A percentile compares a stretch with the other conserved stretches of the same genome.
Conservation (phyloP, 2,329 filamentous ascomycete genomes). For the Scopulariopsis brevicaulis region DNA sequence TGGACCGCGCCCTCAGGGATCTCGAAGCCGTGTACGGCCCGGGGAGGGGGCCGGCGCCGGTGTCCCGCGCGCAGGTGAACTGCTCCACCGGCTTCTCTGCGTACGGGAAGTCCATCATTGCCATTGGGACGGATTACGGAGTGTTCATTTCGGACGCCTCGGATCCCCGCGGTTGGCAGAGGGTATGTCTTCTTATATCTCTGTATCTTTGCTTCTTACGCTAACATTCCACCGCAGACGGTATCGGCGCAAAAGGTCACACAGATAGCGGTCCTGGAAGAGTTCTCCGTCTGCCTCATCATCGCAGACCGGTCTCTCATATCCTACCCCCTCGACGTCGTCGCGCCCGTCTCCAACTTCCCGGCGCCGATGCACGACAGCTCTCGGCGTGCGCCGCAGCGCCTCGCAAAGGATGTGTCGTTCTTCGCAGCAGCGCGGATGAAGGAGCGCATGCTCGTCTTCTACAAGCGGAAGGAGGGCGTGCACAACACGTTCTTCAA, state of each 20-base stretch:
- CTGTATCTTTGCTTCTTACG: background rate
- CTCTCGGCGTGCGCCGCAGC: constrained; percentile 76
- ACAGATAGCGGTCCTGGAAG: constrained; percentile 88
- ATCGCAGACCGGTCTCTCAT: constrained; percentile 87
- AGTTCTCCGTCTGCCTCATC: constrained; percentile 85
- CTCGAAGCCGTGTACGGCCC: constrained; percentile 69
- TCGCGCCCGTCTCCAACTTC: constrained; percentile 54
- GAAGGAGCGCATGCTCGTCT: constrained; percentile 90
- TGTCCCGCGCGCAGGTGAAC: constrained; percentile 81
- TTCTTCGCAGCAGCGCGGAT: constrained; percentile 95
- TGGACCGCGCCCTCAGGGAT: constrained; percentile 83
- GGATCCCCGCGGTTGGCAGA: constrained; percentile 83
- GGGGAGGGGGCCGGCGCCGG: constrained; percentile 58
- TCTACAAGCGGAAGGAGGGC: constrained; percentile 94
- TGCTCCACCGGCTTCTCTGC: constrained; percentile 86
- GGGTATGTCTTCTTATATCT: constrained; percentile 42
- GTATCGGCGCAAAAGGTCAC: constrained; percentile 71
- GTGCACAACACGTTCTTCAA: constrained; percentile 95
- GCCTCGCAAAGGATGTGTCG: constrained; percentile 83
- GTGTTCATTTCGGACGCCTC: constrained; percentile 82
- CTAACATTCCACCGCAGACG: constrained; percentile 36
- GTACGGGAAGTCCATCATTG: constrained; percentile 76
- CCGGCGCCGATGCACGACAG: constrained; percentile 57
- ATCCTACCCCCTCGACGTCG: constrained; percentile 84
- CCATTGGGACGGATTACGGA: constrained; percentile 89